phyloP scores from a whole-genome alignment of 768 basidiomycete genomes.

The Tulasnella sp. region DNA sequence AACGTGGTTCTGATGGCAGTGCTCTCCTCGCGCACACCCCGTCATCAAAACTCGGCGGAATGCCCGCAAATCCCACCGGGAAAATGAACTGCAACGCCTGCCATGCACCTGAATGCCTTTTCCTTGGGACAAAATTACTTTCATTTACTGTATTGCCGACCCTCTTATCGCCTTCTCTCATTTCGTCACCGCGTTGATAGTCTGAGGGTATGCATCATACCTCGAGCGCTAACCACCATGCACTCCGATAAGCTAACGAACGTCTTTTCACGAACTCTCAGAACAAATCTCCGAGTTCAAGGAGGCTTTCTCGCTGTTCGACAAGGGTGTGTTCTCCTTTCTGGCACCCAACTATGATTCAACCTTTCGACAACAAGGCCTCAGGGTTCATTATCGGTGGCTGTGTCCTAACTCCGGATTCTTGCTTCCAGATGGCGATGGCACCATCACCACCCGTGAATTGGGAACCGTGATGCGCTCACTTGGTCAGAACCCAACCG shows the following conservation, averaged over 20 bases:
- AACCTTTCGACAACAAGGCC: background rate
- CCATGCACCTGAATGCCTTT: background rate
- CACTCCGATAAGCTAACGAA: background rate
- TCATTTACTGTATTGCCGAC: background rate
- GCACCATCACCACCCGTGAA: constrained; percentile 83
- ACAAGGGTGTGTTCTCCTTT: constrained; percentile 58
- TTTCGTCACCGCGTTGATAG: constrained; percentile 15
- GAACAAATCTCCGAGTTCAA: constrained; percentile 97
- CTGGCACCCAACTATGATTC: background rate
- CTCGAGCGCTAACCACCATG: background rate
- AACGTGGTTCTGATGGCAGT: background rate
- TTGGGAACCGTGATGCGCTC: constrained; percentile 92
- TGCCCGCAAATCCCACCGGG: background rate
- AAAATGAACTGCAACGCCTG: background rate
- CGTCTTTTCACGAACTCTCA: constrained; percentile 23
- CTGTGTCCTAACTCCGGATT: background rate
- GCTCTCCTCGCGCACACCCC: background rate
- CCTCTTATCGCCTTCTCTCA: background rate
- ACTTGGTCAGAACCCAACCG: constrained; percentile 84
- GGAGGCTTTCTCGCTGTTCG: constrained; percentile 97
- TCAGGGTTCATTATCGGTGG: background rate
- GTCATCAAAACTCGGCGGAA: background rate
- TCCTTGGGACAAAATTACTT: background rate
- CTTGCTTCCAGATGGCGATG: constrained; percentile 65
- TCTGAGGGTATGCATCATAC: constrained; percentile 25